Evolutionary conservation across 2,329 filamentous ascomycete genomes (phyloP).

Genomic region (Alternaria gaisen): DNA sequence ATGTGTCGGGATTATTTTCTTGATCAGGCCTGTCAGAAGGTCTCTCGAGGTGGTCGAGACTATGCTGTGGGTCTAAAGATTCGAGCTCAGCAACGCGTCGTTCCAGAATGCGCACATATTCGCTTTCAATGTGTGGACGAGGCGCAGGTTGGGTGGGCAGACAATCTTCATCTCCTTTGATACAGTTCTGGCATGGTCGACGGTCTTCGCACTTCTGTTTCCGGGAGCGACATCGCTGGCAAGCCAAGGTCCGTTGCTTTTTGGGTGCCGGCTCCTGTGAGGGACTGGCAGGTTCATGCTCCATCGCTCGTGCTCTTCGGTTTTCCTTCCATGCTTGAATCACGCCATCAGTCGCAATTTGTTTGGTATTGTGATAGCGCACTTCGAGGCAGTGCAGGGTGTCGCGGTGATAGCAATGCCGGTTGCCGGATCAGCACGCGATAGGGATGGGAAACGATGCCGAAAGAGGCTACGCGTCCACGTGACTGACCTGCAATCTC

Average conservation of each 20-base stretch:
- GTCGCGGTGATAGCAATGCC: background rate
- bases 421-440: background rate
- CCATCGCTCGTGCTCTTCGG: background rate
- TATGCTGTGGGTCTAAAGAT: slow-evolving; percentile 25
- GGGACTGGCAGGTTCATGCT: background rate
- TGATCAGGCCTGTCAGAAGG: background rate
- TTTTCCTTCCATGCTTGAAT: too few relatives aligned
- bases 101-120: slow-evolving; percentile 30
- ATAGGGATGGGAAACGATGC: background rate
- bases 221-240: slow-evolving; percentile 51
- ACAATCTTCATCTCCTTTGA: slow-evolving; percentile 80
- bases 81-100: slow-evolving; percentile 28
- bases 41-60: slow-evolving; percentile 20
- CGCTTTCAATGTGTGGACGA: slow-evolving; percentile 21
- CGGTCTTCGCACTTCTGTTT: slow-evolving; percentile 38
- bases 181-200: slow-evolving; percentile 65
- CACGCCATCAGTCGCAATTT: too few relatives aligned
- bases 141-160: slow-evolving; percentile 20
- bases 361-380: too few relatives aligned
- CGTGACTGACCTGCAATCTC: background rate
- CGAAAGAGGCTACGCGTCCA: background rate
- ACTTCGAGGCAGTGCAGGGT: too few relatives aligned
- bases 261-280: slow-evolving; percentile 20
- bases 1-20: background rate
- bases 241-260: slow-evolving; percentile 61